These are phyloP conservation scores for Tilletia walkeri DNA, from an alignment of 1,284 basidiomycete species.

Conservation along the genomic window DNA sequence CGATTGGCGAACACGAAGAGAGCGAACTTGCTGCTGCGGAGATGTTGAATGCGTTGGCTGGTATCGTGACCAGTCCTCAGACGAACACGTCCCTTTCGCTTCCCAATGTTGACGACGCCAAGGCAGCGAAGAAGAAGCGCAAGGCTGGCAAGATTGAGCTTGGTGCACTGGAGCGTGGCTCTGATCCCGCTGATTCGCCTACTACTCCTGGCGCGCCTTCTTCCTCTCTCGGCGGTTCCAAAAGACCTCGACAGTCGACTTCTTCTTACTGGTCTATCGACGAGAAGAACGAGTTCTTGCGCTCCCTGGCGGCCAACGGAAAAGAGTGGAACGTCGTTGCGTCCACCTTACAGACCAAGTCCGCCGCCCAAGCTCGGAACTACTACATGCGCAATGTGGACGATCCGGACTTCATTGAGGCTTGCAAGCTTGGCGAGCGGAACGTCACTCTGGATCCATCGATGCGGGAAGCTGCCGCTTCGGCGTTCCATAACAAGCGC, in stretches of 20 bases:
- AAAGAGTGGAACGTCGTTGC: slow-evolving; percentile 75
- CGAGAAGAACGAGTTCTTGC: slow-evolving; percentile 64
- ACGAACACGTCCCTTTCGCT: background rate
- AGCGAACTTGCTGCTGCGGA: slow-evolving; percentile 57
- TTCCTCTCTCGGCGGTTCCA: slow-evolving; percentile 3
- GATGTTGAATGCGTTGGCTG: slow-evolving; percentile 55
- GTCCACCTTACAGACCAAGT: slow-evolving; percentile 73
- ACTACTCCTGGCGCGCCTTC: slow-evolving; percentile 51
- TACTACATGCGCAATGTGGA: slow-evolving; percentile 60
- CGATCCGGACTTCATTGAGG: slow-evolving; percentile 48
- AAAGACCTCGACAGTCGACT: slow-evolving; percentile 43
- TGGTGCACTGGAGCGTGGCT: background rate
- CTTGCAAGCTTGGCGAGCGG: slow-evolving; percentile 34
- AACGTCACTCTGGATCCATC: slow-evolving; percentile 24
- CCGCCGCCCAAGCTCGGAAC: slow-evolving; percentile 71
- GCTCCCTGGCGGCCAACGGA: slow-evolving; percentile 68
- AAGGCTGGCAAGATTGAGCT: background rate
- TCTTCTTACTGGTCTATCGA: slow-evolving; percentile 62
- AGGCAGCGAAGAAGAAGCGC: background rate
- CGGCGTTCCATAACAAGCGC: slow-evolving; percentile 8
- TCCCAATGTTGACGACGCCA: background rate
- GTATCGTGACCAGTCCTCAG: slow-evolving; percentile 23
- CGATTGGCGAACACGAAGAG: slow-evolving; percentile 34
- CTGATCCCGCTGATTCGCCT: background rate
- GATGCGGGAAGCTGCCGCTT: slow-evolving; percentile 6